phyloP scores from a whole-genome alignment of 371 early-diverging fungal genomes.

The Fennellomyces sp. region DNA sequence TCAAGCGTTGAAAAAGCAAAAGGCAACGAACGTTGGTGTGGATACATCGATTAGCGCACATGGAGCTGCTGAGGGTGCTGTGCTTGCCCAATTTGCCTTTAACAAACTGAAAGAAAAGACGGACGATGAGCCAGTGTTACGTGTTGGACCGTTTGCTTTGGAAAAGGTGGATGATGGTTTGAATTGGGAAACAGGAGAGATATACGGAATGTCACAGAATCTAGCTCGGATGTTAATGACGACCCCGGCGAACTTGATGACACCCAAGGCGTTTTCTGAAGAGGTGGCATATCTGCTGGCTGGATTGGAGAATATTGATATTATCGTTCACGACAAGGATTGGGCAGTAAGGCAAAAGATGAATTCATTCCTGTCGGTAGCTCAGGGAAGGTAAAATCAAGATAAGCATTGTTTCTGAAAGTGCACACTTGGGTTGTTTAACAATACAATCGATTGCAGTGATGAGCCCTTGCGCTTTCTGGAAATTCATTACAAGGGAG shows the following conservation, averaged over 20 bases:
- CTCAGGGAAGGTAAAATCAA: conserved; percentile 68
- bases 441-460: conserved; percentile 35
- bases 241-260: conserved; percentile 95
- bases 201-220: conserved; percentile 88
- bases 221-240: conserved; percentile 90
- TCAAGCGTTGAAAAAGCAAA: conserved; percentile 64
- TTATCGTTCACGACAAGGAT: conserved; percentile 76
- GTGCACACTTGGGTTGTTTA: background rate
- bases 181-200: conserved; percentile 67
- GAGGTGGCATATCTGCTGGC: conserved; percentile 64
- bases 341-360: conserved; percentile 88
- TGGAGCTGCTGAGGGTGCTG: conserved; percentile 78
- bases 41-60: conserved; percentile 61
- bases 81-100: conserved; percentile 67
- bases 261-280: conserved; percentile 86
- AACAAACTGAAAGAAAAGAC: conserved; percentile 65
- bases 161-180: background rate
- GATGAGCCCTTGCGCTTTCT: conserved; percentile 86
- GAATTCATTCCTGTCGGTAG: conserved; percentile 92
- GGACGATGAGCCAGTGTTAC: conserved; percentile 1
- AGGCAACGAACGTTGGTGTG: conserved; percentile 57
- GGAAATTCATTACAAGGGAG: conserved; percentile 88
- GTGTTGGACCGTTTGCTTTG: conserved; percentile 26
- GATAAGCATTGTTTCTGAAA: background rate
- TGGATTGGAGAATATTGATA: conserved; percentile 59